phyloP scores from a whole-genome alignment of 1,284 basidiomycete species.

The Mycosarcoma maydis region DNA sequence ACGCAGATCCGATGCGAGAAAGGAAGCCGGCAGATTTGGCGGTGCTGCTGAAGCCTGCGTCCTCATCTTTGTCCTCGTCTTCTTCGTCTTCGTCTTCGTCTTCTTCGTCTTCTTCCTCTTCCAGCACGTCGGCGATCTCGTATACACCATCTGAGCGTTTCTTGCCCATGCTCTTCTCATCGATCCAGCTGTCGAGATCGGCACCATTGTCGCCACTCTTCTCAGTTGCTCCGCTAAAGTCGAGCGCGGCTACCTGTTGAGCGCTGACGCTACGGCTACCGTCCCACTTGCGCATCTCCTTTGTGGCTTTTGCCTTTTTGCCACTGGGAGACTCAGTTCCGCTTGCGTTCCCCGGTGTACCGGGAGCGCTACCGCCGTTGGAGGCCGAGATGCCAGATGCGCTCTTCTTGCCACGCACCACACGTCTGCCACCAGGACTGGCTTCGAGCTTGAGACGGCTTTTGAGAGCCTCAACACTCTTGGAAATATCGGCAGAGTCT shows the following conservation, averaged over 20 bases:
- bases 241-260: constrained; percentile 86
- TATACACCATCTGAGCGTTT: constrained; percentile 85
- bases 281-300: constrained; percentile 91
- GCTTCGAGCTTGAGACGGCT: constrained; percentile 73
- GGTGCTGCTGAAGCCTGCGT: constrained; percentile 13
- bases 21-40: constrained; percentile 69
- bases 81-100: constrained; percentile 71
- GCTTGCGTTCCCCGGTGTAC: constrained; percentile 52
- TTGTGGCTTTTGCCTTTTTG: constrained; percentile 74
- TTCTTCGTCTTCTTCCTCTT: constrained; percentile 30
- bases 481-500: constrained; percentile 87
- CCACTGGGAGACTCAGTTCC: constrained; percentile 42
- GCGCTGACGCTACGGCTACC: constrained; percentile 77
- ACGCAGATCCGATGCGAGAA: constrained; percentile 70
- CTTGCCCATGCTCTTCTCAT: constrained; percentile 81
- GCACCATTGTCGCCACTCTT: constrained; percentile 66
- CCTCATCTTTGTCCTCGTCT: constrained; percentile 71
- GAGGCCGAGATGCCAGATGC: constrained; percentile 63
- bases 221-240: constrained; percentile 77
- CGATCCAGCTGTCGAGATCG: constrained; percentile 67
- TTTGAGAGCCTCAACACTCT: constrained; percentile 90
- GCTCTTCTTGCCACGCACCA: constrained; percentile 69
- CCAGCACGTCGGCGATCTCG: constrained; percentile 86
- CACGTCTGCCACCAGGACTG: constrained; percentile 72
- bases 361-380: constrained; percentile 70